phyloP scores from a whole-genome alignment of 2,329 filamentous ascomycete genomes.

The Coniochaeta sp. region DNA sequence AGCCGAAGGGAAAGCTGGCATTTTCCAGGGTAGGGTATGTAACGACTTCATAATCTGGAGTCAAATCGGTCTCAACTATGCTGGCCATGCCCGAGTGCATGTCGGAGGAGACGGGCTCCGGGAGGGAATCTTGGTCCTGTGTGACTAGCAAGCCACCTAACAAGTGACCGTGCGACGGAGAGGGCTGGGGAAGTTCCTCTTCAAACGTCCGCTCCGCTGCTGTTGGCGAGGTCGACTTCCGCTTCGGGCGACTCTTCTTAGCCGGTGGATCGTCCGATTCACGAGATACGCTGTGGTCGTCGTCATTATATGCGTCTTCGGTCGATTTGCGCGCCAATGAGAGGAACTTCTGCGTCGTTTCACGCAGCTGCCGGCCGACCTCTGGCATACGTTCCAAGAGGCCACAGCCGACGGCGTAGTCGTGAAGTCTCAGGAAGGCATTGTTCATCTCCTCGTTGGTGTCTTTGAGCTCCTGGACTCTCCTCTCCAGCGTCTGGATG shows the following conservation, averaged over 20 bases:
- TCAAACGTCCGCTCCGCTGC: not conserved
- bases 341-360: conserved; percentile 51
- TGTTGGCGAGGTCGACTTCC: conserved; percentile 9
- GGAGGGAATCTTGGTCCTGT: conserved; percentile 10
- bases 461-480: conserved; percentile 61
- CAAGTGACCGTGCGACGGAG: conserved; percentile 5
- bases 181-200: not conserved
- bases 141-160: conserved; percentile 20
- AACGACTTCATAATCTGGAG: conserved; percentile 37
- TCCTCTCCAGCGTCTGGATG: conserved; percentile 64
- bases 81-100: conserved; percentile 13
- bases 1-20: conserved; percentile 42
- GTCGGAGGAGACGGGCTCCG: conserved; percentile 4
- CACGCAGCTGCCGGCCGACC: conserved; percentile 49
- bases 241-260: conserved; percentile 1
- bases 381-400: conserved; percentile 49
- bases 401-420: conserved; percentile 51
- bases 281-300: conserved; percentile 7
- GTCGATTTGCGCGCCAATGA: conserved; percentile 38
- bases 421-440: conserved; percentile 60
- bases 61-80: conserved; percentile 4
- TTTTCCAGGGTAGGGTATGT: conserved; percentile 44
- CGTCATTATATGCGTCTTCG: conserved; percentile 24
- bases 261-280: not conserved
- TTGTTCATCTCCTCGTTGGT: conserved; percentile 68